phyloP scores from a whole-genome alignment of 805 yeast genomes.

The Isabelozyma heimii region DNA sequence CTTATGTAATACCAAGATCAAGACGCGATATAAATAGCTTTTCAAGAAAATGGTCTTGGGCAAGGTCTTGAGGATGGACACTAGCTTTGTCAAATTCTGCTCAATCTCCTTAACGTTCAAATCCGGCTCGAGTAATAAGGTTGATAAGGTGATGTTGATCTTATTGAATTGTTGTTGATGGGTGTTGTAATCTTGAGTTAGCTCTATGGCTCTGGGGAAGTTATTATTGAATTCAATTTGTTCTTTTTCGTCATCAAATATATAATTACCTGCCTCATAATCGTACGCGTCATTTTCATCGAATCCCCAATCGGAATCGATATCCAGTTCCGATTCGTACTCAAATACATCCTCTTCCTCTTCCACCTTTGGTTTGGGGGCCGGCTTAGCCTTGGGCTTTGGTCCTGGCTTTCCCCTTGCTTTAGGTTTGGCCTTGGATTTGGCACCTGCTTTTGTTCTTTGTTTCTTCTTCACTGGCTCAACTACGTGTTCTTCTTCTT shows the following conservation, averaged over 20 bases:
- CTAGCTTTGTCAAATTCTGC: constrained; percentile 13
- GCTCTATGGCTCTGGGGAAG: constrained; percentile 22
- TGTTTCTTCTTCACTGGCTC: constrained; percentile 1
- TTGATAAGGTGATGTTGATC: not conserved
- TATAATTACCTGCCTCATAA: constrained; percentile 26
- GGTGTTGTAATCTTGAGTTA: constrained; percentile 10
- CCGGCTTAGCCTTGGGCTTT: not conserved
- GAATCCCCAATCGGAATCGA: constrained; percentile 44
- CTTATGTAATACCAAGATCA: constrained; percentile 29
- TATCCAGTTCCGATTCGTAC: constrained; percentile 8
- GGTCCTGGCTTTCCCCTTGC: not conserved
- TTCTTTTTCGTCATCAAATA: constrained; percentile 29
- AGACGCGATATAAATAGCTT: constrained; percentile 27
- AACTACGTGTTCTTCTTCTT: not conserved
- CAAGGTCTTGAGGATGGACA: constrained; percentile 11
- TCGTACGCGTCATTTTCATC: constrained; percentile 31
- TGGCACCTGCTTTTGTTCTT: not conserved
- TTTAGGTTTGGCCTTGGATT: not conserved
- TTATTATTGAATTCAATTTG: constrained; percentile 22
- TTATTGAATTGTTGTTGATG: constrained; percentile 8
- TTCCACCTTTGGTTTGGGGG: not conserved
- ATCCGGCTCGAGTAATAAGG: not conserved
- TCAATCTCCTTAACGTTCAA: constrained; percentile 14
- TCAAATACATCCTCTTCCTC: constrained; percentile 1
- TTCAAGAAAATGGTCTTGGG: constrained; percentile 30